These are phyloP conservation scores for Trichosporon ovoides DNA, from an alignment of 1,284 basidiomycete genomes.

Conservation along the genomic window DNA sequence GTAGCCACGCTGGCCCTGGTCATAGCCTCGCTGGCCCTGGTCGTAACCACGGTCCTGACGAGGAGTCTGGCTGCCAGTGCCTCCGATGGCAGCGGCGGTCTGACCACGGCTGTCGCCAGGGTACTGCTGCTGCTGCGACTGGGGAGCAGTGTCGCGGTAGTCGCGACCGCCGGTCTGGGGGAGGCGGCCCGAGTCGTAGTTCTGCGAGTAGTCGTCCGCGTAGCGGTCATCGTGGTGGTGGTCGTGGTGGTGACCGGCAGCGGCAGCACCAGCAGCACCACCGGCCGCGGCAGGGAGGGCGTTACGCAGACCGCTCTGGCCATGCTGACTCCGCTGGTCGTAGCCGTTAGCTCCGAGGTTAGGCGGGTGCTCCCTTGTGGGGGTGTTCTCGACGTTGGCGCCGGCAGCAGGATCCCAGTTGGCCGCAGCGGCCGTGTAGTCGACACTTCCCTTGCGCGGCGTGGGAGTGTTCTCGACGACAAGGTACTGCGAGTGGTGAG, in stretches of 20 bases:
- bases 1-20: too few relatives aligned
- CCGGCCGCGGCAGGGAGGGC: neutral
- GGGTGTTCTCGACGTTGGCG: neutral
- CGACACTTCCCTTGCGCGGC: neutral
- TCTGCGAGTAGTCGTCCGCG: neutral
- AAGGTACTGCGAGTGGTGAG: slow-evolving; percentile 3
- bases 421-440: neutral
- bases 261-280: neutral
- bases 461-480: slow-evolving; percentile 6
- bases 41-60: neutral
- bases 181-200: neutral
- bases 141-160: neutral
- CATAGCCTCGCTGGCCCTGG: too few relatives aligned
- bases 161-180: neutral
- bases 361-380: neutral
- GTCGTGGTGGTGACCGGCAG: neutral
- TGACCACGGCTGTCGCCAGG: neutral
- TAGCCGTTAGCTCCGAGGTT: neutral
- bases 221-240: neutral
- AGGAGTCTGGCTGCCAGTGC: neutral
- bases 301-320: neutral
- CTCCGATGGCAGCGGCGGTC: neutral
- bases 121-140: neutral
- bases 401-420: slow-evolving; percentile 1
- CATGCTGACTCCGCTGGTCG: neutral